Percentiles rank a stretch among this genome's conserved stretches.
These are phyloP conservation scores for Neurospora hispaniola DNA, from an alignment of 495 filamentous ascomycete genomes.

Conservation along the genomic window DNA sequence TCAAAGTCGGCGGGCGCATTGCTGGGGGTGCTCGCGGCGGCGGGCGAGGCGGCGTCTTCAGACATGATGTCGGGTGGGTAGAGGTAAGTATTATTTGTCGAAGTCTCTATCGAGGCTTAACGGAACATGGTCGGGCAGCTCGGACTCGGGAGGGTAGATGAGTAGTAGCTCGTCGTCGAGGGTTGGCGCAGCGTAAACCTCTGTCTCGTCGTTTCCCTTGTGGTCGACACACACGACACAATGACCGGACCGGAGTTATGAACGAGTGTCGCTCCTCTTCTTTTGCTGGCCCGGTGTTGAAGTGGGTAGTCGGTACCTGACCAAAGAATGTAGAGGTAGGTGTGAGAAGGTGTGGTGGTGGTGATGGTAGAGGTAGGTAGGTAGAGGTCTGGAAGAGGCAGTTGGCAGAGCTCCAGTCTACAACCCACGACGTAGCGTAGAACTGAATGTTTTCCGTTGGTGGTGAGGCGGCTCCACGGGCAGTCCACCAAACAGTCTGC, in stretches of 20 bases:
- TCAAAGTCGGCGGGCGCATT: constrained; percentile 25
- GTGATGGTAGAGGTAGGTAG: background rate
- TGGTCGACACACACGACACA: constrained; percentile 1
- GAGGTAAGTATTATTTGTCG: constrained; percentile 6
- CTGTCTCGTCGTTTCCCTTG: background rate
- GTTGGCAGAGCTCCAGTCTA: background rate
- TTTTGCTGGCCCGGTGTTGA: background rate
- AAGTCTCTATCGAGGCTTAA: background rate
- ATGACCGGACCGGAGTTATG: background rate
- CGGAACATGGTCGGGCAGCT: constrained; percentile 18
- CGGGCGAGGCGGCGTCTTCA: constrained; percentile 22
- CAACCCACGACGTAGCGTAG: background rate
- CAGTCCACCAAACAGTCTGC: background rate
- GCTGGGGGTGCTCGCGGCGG: constrained; percentile 4
- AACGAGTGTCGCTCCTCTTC: background rate
- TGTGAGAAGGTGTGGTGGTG: background rate
- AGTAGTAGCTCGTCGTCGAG: background rate
- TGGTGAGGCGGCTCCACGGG: background rate
- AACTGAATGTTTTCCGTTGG: background rate
- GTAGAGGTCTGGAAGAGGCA: background rate
- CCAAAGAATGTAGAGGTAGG: background rate
- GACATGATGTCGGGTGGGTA: constrained; percentile 29
- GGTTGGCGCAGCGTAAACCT: background rate
- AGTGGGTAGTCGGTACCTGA: background rate
- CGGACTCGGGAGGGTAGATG: background rate